phyloP scores from a whole-genome alignment of 805 yeast genomes.

The Starmerella cellae region DNA sequence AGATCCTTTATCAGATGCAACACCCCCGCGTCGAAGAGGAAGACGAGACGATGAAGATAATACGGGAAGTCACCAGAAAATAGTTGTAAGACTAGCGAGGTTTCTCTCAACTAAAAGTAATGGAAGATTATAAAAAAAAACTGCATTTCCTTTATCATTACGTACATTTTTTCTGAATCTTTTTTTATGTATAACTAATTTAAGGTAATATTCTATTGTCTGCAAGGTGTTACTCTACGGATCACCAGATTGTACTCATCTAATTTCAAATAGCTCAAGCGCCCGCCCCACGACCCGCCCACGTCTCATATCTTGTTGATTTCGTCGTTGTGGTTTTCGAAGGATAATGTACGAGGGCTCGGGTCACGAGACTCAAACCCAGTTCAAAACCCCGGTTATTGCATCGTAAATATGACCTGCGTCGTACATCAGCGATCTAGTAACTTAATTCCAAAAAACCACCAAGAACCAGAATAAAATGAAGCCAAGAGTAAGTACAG shows the following conservation, averaged over 20 bases:
- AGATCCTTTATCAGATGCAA: conserved; percentile 29
- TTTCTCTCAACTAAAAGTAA: too few species aligned
- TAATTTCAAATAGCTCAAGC: too few species aligned
- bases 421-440: neutral
- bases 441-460: neutral
- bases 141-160: neutral
- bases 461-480: neutral
- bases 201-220: too few species aligned
- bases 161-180: neutral
- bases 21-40: conserved; percentile 9
- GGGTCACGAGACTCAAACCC: too few species aligned
- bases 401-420: neutral
- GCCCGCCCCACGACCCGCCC: too few species aligned
- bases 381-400: too few species aligned
- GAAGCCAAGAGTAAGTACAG: conserved; percentile 15
- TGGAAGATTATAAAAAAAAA: neutral
- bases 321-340: too few species aligned
- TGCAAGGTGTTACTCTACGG: too few species aligned
- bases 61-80: conserved; percentile 11
- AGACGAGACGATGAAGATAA: conserved; percentile 13
- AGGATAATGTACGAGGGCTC: too few species aligned
- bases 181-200: neutral
- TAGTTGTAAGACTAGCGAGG: neutral
- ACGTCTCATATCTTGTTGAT: too few species aligned
- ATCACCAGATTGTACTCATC: too few species aligned